Base-by-base conservation (phyloP, 139 green algal genomes). In the Chlamydomonas eustigma region DNA sequence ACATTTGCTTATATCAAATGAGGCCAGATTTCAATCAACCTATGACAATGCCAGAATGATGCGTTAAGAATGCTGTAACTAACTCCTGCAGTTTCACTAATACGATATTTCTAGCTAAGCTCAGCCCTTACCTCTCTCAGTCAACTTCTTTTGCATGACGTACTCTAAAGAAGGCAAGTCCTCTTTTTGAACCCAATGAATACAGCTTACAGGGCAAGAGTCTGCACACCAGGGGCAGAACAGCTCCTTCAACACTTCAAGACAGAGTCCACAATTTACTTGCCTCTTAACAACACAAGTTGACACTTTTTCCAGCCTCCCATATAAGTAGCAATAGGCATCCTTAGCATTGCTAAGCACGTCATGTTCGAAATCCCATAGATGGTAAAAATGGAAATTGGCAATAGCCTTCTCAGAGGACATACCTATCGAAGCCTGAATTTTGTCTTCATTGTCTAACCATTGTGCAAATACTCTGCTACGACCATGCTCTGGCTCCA, bases 171-270 rank as follows among this genome's bases (percentile, higher is more conserved):
- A 81, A 2, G 92, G 78, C 74, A 97, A 80, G 33, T 96, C 74
- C 12, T 86, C 76, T 52, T 85, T 87, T 18, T 92, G 39, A 34
- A 97, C 92, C 92, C 90, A 94, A 83, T 95, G 90, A 67, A 97
- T 97, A 87, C 91, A 97, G 76, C 80, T 85, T 1, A 97, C 92
- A 1, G 92, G 92, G 83, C 92, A 97, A 1, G 86, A 87, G 34
- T 93, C 44, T 58, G 44, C 12, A 58, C 44, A 58, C 88, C 73
- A 64, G 65, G 50, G 44, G 71, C 6, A 64, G 35, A 32, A 64
- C 12, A 58, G n/a, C n/a, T n/a, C n/a, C n/a, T n/a, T n/a, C n/a
- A n/a, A n/a, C n/a, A n/a, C n/a, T n/a, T n/a, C n/a, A n/a, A n/a
- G n/a, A 30, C 24, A 71, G n/a, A n/a, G n/a, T n/a, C n/a, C n/a